Percentiles rank a stretch among this genome's conserved stretches.
Evolutionary conservation across 2,329 filamentous ascomycete genomes (phyloP).

Genomic region (Aplosporella prunicola): DNA sequence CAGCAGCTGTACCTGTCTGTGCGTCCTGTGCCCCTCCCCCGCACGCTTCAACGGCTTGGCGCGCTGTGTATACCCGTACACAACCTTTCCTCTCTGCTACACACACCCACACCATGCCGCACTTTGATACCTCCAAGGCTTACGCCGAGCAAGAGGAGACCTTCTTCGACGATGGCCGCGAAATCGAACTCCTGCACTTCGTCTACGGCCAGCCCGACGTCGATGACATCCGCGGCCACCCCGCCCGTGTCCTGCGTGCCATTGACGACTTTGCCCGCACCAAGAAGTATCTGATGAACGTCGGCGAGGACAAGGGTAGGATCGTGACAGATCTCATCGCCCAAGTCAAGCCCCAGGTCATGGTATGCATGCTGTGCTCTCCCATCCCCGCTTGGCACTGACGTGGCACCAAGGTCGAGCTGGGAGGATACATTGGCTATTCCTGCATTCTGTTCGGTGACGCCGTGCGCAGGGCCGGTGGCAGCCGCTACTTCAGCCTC

Average conservation of each 20-base stretch:
- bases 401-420: slow-evolving; percentile 46
- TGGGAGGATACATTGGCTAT: slow-evolving; percentile 76
- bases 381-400: slow-evolving; percentile 3
- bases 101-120: slow-evolving; percentile 18
- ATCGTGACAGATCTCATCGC: slow-evolving; percentile 61
- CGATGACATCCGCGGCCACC: slow-evolving; percentile 54
- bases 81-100: too few relatives aligned
- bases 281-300: slow-evolving; percentile 69
- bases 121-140: slow-evolving; percentile 35
- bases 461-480: slow-evolving; percentile 54
- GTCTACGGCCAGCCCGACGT: slow-evolving; percentile 54
- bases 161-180: slow-evolving; percentile 58
- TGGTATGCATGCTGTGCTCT: slow-evolving; percentile 36
- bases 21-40: too few relatives aligned
- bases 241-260: slow-evolving; percentile 52
- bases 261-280: slow-evolving; percentile 62
- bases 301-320: slow-evolving; percentile 64
- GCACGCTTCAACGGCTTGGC: too few relatives aligned
- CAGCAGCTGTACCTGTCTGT: too few relatives aligned
- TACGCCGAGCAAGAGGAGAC: slow-evolving; percentile 39
- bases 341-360: slow-evolving; percentile 54
- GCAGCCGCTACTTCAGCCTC: slow-evolving; percentile 58
- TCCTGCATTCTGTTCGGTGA: slow-evolving; percentile 67
- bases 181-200: slow-evolving; percentile 63
- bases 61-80: too few relatives aligned